Evolutionary conservation across 805 yeast genomes (phyloP).

Genomic region (Cyberlindnera mississippiensis): DNA sequence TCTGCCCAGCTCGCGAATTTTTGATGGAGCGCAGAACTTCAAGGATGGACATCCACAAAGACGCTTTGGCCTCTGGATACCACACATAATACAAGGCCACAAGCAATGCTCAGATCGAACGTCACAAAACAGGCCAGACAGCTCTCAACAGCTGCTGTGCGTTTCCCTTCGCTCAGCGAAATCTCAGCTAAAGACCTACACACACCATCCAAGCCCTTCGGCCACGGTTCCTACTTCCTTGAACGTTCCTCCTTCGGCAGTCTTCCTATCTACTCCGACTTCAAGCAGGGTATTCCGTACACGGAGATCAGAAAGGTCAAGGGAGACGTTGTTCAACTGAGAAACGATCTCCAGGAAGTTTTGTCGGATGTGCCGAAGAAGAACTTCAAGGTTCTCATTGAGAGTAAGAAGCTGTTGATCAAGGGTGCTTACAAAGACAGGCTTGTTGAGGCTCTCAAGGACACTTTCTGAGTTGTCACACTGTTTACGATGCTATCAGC

Average conservation of each 20-base stretch:
- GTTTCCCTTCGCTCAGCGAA: constrained; percentile 30
- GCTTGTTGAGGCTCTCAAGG: constrained; percentile 15
- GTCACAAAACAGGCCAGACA: constrained; percentile 9
- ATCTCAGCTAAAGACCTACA: constrained; percentile 28
- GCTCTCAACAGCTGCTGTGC: constrained; percentile 11
- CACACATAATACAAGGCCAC: too few species aligned
- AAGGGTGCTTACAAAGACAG: constrained; percentile 25
- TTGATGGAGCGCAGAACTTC: too few species aligned
- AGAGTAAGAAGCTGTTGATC: constrained; percentile 43
- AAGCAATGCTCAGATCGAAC: constrained; percentile 12
- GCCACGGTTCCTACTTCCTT: constrained; percentile 31
- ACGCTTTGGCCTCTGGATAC: too few species aligned
- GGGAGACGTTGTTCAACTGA: constrained; percentile 65
- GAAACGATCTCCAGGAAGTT: constrained; percentile 55
- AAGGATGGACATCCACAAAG: too few species aligned
- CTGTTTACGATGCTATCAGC: neutral
- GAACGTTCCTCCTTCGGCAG: constrained; percentile 58
- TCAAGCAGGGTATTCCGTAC: constrained; percentile 54
- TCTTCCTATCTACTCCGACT: constrained; percentile 76
- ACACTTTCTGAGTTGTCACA: constrained; percentile 12
- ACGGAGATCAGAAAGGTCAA: constrained; percentile 71
- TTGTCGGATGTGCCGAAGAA: constrained; percentile 46
- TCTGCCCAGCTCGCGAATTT: too few species aligned
- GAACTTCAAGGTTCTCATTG: constrained; percentile 44
- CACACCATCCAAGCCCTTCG: constrained; percentile 23